Percentiles rank a stretch among this genome's conserved stretches.
Evolutionary conservation across 495 filamentous ascomycete species (phyloP).

Genomic region (Penicillium coffeae): DNA sequence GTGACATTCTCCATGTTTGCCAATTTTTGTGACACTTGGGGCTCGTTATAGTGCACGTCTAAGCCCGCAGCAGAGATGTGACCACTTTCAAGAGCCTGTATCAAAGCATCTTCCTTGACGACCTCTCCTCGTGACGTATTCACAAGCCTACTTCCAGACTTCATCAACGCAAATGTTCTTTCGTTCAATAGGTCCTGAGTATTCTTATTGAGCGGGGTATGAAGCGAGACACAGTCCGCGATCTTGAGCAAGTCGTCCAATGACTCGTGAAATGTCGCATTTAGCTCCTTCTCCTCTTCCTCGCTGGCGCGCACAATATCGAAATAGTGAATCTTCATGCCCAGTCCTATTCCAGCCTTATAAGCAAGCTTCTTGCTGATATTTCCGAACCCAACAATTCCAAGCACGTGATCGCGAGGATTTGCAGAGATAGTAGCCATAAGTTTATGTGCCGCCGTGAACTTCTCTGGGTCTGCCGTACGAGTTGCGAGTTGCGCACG

Average conservation of each 20-base stretch:
- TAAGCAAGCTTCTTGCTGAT: slow-evolving; percentile 62
- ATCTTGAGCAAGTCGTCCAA: slow-evolving; percentile 50
- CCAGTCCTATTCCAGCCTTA: slow-evolving; percentile 50
- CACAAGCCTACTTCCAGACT: slow-evolving; percentile 54
- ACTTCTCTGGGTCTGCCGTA: slow-evolving; percentile 24
- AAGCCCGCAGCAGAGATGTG: slow-evolving; percentile 53
- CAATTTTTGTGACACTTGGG: slow-evolving; percentile 10
- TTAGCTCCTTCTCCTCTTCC: slow-evolving; percentile 5
- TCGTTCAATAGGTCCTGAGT: slow-evolving; percentile 41
- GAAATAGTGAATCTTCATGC: slow-evolving; percentile 63
- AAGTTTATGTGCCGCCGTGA: slow-evolving; percentile 46
- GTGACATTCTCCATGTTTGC: slow-evolving; percentile 19
- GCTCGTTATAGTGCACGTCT: slow-evolving; percentile 63
- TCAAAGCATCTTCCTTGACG: slow-evolving; percentile 64
- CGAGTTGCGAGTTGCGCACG: slow-evolving; percentile 48
- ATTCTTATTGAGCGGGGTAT: slow-evolving; percentile 48
- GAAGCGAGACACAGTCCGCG: slow-evolving; percentile 59
- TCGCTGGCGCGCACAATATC: slow-evolving; percentile 53
- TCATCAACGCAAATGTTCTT: slow-evolving; percentile 43
- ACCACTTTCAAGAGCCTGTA: slow-evolving; percentile 52
- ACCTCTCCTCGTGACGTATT: slow-evolving; percentile 63
- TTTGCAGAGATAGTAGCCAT: slow-evolving; percentile 53
- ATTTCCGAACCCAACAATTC: slow-evolving; percentile 58
- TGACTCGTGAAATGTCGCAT: slow-evolving; percentile 45
- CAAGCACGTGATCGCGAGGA: slow-evolving; percentile 31